phyloP scores from a whole-genome alignment of 2,329 filamentous ascomycete genomes.

The Verticillium zaregamsianum region DNA sequence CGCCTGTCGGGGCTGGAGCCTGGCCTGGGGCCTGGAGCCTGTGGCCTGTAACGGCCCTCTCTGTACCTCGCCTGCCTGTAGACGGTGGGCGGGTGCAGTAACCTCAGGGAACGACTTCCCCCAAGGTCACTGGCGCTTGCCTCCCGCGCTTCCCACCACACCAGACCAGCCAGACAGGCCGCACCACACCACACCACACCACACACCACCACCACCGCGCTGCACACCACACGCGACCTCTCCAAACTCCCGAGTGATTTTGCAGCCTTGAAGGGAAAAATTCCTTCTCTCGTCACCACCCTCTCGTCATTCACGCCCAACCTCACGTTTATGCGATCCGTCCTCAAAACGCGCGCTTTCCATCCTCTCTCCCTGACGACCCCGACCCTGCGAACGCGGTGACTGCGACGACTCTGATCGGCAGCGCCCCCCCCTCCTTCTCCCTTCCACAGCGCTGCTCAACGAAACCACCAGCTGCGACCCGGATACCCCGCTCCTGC shows the following conservation, averaged over 20 bases:
- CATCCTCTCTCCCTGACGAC: not conserved
- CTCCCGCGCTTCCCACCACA: constrained; percentile 1
- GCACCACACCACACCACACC: constrained; percentile 4
- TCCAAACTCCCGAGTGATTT: not conserved
- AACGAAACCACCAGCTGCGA: constrained; percentile 4
- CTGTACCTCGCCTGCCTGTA: not conserved
- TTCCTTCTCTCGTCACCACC: constrained; percentile 3
- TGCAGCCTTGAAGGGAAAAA: not conserved
- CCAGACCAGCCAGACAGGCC: constrained; percentile 4
- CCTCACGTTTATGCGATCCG: constrained; percentile 6
- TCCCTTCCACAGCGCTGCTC: constrained; percentile 9
- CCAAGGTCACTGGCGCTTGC: not conserved
- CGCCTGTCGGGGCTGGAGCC: not conserved
- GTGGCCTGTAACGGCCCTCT: not conserved
- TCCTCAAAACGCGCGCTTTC: constrained; percentile 7
- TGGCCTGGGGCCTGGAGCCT: constrained; percentile 4
- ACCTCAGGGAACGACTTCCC: not conserved
- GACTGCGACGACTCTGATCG: constrained; percentile 1
- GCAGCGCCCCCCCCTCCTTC: constrained; percentile 4
- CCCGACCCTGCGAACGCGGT: constrained; percentile 2
- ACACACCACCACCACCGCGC: not conserved
- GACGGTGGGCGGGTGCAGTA: not conserved
- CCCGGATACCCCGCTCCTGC: constrained; percentile 17
- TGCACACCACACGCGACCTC: constrained; percentile 6
- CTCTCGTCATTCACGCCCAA: constrained; percentile 8